Conservation (phyloP, 2,329 filamentous ascomycete genomes). For the Huntiella decipiens region DNA sequence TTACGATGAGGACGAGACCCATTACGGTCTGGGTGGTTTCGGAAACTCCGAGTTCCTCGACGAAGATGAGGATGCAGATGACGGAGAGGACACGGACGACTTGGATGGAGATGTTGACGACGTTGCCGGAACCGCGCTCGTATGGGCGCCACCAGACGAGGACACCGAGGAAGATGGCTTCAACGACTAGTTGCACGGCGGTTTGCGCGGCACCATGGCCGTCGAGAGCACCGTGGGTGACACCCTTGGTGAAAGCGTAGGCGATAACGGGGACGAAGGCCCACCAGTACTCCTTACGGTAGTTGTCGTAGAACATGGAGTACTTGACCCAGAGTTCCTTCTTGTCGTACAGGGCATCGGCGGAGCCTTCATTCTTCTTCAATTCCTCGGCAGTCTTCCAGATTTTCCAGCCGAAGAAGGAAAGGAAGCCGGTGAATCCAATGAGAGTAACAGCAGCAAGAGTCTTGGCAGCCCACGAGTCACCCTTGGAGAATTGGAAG, state of each 20-base stretch:
- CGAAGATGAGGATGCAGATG: conserved; percentile 76
- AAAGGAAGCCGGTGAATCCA: conserved; percentile 64
- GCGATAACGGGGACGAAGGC: conserved; percentile 75
- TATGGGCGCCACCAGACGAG: conserved; percentile 76
- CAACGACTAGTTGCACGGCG: conserved; percentile 60
- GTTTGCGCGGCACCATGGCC: conserved; percentile 72
- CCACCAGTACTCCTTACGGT: conserved; percentile 94
- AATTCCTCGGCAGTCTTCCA: conserved; percentile 55
- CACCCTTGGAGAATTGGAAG: conserved; percentile 82
- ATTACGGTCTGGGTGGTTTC: conserved; percentile 90
- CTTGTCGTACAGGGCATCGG: conserved; percentile 60
- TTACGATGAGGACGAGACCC: conserved; percentile 79
- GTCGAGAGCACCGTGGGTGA: conserved; percentile 65
- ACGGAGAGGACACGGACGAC: conserved; percentile 77
- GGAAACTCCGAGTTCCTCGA: conserved; percentile 74
- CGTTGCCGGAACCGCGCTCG: conserved; percentile 68
- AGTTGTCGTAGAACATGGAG: conserved; percentile 90
- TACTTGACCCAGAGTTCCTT: conserved; percentile 89
- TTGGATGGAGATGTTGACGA: conserved; percentile 88
- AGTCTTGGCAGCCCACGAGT: conserved; percentile 80
- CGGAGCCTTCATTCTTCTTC: conserved; percentile 57
- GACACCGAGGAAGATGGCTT: conserved; percentile 58
- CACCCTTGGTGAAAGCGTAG: conserved; percentile 82
- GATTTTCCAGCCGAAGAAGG: conserved; percentile 71
- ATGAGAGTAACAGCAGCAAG: conserved; percentile 67